A percentile compares a stretch with the other conserved stretches of the same genome.
Conservation (phyloP, 768 basidiomycete species). For the Termitomyces heimii region DNA sequence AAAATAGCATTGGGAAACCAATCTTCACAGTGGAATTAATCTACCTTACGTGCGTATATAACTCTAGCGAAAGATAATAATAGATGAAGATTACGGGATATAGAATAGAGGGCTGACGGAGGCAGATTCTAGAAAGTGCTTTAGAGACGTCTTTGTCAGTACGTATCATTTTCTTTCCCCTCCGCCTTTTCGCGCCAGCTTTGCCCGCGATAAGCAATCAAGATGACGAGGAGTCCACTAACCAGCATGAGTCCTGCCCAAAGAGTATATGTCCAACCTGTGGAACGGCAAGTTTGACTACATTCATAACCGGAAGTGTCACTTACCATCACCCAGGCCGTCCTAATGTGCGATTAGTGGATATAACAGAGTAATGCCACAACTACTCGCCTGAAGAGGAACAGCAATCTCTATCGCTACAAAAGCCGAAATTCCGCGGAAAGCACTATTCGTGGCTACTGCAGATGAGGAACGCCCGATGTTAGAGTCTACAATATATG, state of each 20-base stretch:
- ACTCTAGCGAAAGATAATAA: background rate
- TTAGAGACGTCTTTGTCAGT: background rate
- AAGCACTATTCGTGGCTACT: conserved; percentile 69
- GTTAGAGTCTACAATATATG: conserved; percentile 87
- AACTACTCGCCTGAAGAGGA: conserved; percentile 53
- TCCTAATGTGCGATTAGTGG: conserved; percentile 28
- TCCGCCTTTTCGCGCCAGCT: conserved; percentile 53
- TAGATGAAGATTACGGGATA: background rate
- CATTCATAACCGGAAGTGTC: background rate
- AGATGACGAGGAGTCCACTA: conserved; percentile 48
- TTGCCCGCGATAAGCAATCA: conserved; percentile 54
- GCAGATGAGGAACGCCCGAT: conserved; percentile 72
- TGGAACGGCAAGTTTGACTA: background rate
- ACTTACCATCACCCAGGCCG: conserved; percentile 66
- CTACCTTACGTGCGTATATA: background rate
- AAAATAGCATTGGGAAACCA: background rate
- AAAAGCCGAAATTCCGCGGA: conserved; percentile 66
- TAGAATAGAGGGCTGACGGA: background rate
- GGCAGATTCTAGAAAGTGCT: too few relatives aligned
- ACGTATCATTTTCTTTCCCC: conserved; percentile 33
- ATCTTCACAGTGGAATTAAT: background rate
- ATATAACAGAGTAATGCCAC: background rate
- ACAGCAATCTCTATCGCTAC: conserved; percentile 67
- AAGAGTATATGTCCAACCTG: conserved; percentile 65
- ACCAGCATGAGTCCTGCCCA: conserved; percentile 46